These are phyloP conservation scores for Singerocomus inundabilis DNA, from an alignment of 1,284 basidiomycete genomes.

Conservation along the genomic window DNA sequence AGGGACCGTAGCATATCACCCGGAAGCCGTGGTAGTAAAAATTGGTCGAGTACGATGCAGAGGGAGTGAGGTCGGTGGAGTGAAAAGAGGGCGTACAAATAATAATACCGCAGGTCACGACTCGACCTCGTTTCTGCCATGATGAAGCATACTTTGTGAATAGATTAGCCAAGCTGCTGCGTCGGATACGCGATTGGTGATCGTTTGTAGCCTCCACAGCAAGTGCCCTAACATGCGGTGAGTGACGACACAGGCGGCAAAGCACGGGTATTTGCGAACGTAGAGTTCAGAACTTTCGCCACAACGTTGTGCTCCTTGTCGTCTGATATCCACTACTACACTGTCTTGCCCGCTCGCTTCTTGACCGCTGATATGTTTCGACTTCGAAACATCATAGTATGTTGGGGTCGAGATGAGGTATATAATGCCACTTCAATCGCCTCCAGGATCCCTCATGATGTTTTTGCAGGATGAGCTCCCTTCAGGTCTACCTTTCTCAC, in stretches of 20 bases:
- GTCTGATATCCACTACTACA: background rate
- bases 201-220: background rate
- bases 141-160: too few relatives aligned
- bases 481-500: background rate
- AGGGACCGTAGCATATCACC: slow-evolving; percentile 2
- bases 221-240: background rate
- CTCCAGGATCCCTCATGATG: background rate
- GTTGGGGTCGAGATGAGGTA: background rate
- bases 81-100: background rate
- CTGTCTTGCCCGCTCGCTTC: background rate
- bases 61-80: background rate
- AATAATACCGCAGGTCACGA: too few relatives aligned
- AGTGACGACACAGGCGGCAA: background rate
- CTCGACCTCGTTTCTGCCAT: too few relatives aligned
- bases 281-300: background rate
- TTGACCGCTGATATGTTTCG: background rate
- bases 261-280: background rate
- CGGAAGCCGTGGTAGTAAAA: background rate
- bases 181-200: background rate
- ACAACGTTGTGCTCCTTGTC: too few relatives aligned
- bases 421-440: background rate
- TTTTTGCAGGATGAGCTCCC: background rate
- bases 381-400: background rate
- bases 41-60: background rate
- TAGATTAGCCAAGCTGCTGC: too few relatives aligned